Evolutionary conservation across 2,329 filamentous ascomycete species (phyloP).

Genomic region (Blastomyces gilchristii): DNA sequence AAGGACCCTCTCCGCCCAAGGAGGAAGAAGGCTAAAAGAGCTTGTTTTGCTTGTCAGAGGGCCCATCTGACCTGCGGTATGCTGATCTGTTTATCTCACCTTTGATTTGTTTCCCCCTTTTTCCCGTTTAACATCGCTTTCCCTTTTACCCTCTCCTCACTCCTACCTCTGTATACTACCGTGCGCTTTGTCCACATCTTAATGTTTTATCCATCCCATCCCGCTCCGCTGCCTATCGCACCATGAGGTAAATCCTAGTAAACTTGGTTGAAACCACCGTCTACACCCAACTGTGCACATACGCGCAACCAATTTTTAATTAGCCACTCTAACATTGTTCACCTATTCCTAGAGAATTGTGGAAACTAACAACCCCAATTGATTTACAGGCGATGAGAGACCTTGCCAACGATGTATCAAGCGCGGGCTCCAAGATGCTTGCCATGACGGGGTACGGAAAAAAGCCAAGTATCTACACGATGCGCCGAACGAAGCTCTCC

Average conservation of each 20-base stretch:
- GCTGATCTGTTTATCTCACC: constrained; percentile 32
- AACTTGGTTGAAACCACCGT: background rate
- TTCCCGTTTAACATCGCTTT: background rate
- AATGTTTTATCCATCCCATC: background rate
- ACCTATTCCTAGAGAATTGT: background rate
- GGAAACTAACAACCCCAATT: constrained; percentile 23
- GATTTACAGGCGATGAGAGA: constrained; percentile 69
- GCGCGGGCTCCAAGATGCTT: constrained; percentile 77
- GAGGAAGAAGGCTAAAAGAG: constrained; percentile 89
- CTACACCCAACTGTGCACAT: background rate
- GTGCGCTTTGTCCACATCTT: background rate
- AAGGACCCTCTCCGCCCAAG: constrained; percentile 85
- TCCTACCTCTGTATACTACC: background rate
- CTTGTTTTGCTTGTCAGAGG: constrained; percentile 93
- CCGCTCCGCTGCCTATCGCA: background rate
- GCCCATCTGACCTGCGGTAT: constrained; percentile 97
- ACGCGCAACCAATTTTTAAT: background rate
- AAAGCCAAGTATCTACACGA: constrained; percentile 99
- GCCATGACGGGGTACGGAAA: constrained; percentile 92
- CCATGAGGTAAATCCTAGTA: background rate
- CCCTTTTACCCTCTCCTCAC: background rate
- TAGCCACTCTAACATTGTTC: background rate
- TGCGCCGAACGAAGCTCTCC: constrained; percentile 76
- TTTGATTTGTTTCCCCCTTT: constrained; percentile 7
- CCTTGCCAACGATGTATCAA: constrained; percentile 93